Conservation (phyloP, 768 basidiomycete genomes). For the Podaxis pistillaris region DNA sequence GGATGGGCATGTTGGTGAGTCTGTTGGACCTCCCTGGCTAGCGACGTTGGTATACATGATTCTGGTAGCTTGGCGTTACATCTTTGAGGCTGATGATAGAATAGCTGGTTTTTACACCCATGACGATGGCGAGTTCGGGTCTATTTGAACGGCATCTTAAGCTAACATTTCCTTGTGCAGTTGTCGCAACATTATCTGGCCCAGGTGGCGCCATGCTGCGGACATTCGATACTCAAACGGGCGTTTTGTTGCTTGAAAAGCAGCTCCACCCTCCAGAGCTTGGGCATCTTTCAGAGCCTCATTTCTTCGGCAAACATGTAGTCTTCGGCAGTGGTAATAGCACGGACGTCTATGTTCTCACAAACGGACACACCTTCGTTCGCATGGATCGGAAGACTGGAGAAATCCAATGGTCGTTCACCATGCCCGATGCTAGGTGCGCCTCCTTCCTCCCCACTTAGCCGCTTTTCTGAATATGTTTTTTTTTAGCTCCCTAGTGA, state of each 20-base stretch:
- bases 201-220: constrained; percentile 68
- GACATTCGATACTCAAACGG: constrained; percentile 61
- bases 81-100: constrained; percentile 67
- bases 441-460: constrained; percentile 21
- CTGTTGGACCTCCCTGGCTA: background rate
- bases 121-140: constrained; percentile 48
- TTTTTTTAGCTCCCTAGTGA: constrained; percentile 51
- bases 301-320: constrained; percentile 54
- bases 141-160: background rate
- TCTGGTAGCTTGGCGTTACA: constrained; percentile 72
- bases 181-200: constrained; percentile 73
- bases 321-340: constrained; percentile 26
- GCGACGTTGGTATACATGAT: background rate
- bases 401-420: constrained; percentile 58
- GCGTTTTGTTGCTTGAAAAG: constrained; percentile 65
- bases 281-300: constrained; percentile 50
- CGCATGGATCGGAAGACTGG: constrained; percentile 52
- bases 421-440: constrained; percentile 56
- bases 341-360: constrained; percentile 48
- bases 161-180: constrained; percentile 33
- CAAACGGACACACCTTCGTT: constrained; percentile 59
- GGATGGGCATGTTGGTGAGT: constrained; percentile 72
- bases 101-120: constrained; percentile 63
- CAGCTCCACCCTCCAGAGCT: constrained; percentile 47
- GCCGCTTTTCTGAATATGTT: constrained; percentile 5